Evolutionary conservation across 2,329 filamentous ascomycete species (phyloP).

Genomic region (Paraconiothyrium brasiliense): DNA sequence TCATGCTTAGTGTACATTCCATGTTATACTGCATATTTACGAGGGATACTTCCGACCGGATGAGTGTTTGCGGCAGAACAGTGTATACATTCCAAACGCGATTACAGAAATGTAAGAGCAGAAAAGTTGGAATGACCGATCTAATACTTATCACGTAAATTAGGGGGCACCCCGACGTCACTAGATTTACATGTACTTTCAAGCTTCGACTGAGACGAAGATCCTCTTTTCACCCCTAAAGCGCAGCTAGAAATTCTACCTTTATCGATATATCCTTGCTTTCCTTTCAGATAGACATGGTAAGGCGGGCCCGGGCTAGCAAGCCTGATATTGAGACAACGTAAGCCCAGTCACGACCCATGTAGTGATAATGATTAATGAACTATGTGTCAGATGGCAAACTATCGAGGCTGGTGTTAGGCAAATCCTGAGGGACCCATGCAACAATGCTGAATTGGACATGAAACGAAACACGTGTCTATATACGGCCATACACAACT

Average conservation of each 20-base stretch:
- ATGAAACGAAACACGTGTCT: conserved; percentile 98
- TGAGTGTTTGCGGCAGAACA: not conserved
- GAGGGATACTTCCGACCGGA: not conserved
- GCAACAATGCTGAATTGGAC: conserved; percentile 87
- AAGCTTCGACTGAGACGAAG: too few species aligned
- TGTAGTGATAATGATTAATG: not conserved
- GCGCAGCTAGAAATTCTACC: too few species aligned
- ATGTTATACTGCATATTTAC: not conserved
- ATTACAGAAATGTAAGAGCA: not conserved
- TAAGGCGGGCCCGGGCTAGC: not conserved
- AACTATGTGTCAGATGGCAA: conserved; percentile 71
- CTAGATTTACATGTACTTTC: not conserved
- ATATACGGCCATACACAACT: conserved; percentile 98
- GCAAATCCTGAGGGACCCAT: conserved; percentile 83
- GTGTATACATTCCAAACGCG: not conserved
- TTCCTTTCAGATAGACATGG: not conserved
- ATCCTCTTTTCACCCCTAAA: too few species aligned
- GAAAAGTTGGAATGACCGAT: not conserved
- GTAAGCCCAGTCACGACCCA: not conserved
- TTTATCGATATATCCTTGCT: not conserved
- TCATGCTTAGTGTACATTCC: too few species aligned
- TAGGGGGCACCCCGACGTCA: not conserved
- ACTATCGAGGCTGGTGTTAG: conserved; percentile 89
- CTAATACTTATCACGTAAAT: not conserved
- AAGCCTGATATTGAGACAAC: not conserved